phyloP scores from a whole-genome alignment of 176 grass and related monocot species.

The Aegilops sharonensis region DNA sequence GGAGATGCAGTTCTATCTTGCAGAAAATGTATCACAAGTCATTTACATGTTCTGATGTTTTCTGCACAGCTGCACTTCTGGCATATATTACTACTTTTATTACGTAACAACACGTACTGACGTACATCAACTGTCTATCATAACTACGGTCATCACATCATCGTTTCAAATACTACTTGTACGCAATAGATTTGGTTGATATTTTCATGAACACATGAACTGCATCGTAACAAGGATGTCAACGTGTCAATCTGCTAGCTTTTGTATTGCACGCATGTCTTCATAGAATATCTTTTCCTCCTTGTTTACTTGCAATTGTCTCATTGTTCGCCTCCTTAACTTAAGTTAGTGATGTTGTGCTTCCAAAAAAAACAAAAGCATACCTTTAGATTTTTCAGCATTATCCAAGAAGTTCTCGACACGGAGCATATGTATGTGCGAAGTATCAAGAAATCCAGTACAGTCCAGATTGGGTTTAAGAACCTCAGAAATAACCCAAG shows the following conservation, averaged over 20 bases:
- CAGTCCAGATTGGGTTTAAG: slow-evolving; percentile 74
- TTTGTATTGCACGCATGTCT: background rate
- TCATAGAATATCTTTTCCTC: background rate
- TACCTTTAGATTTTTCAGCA: slow-evolving; percentile 73
- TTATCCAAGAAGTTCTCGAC: slow-evolving; percentile 82
- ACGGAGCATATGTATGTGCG: slow-evolving; percentile 75
- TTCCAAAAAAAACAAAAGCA: background rate
- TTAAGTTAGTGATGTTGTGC: background rate
- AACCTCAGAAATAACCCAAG: slow-evolving; percentile 86
- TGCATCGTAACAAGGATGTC: background rate
- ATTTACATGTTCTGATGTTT: background rate
- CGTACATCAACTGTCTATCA: background rate
- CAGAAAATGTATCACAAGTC: slow-evolving; percentile 1
- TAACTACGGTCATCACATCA: background rate
- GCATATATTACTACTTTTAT: background rate
- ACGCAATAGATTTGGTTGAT: background rate
- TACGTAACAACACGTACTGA: background rate
- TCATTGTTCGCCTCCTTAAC: background rate
- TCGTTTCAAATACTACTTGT: background rate
- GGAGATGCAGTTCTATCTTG: background rate
- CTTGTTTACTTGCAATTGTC: background rate
- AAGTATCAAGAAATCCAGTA: slow-evolving; percentile 86
- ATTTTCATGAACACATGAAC: background rate
- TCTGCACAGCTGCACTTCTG: background rate
- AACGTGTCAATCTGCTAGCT: slow-evolving; percentile 1